Evolutionary conservation across 768 basidiomycete species (phyloP), one percentile per base, ranked within the genome.

Genomic region (Galerina sulciceps): DNA sequence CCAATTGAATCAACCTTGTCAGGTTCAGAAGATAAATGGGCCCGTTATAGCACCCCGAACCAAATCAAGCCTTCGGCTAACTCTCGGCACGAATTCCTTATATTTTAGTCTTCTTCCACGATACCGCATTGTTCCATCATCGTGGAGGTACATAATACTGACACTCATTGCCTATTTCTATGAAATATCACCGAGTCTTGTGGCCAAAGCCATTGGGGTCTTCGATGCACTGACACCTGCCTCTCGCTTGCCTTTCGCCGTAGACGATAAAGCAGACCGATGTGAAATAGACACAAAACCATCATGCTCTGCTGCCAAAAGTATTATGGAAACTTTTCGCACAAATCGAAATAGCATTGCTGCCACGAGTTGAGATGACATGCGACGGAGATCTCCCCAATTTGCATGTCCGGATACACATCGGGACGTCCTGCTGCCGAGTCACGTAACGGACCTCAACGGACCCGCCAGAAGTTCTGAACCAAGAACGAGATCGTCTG

Each of bases 21-120:
- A 71, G 59, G 67, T 66, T 63, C 65, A 68, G 55, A 66, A 67
- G 69, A 69, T 70, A 68, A 67, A 67, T 67, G 63, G 57, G 31
- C 67, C 68, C 59, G 53, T 65, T 69, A 67, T 67, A 67, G 69
- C 63, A 64, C 53, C 52, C 47, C 38, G 54, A 54, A 44, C 65
- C 64, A 63, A 65, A 67, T 71, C 65, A 63, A 52, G 60, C 42
- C 47, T 36, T 59, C 70, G 70, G 70, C 70, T 61, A 59, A 61
- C 67, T 54, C 43, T 65, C 67, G 65, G 67, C 64, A 66, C 51
- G 51, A 17, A 4, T 57, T 10, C 53, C 51, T 50, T 49, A 51
- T 61, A 55, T 55, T 58, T 45, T 46, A 35, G 48, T 51, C 37
- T 51, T 22, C 40, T 14, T 43, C 50, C 51, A 57, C 52, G 42